Percentiles rank a stretch among this genome's conserved stretches.
phyloP scores from a whole-genome alignment of 805 yeast genomes.

The Saturnispora sekii region DNA sequence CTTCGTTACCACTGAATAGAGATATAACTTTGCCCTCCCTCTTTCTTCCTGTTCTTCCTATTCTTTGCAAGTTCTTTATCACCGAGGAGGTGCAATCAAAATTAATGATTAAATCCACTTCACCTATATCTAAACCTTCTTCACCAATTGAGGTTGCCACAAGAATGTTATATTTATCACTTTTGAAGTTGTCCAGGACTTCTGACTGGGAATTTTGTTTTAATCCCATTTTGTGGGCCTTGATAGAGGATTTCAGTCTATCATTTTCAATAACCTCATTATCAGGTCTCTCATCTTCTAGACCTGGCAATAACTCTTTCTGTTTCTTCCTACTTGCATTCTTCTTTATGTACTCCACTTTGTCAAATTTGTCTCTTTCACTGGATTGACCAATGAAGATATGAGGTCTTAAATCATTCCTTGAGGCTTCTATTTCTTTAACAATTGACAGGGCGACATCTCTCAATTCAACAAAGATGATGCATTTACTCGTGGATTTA shows the following conservation, averaged over 20 bases:
- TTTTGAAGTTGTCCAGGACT: slow-evolving; percentile 61
- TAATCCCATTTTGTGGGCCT: slow-evolving; percentile 80
- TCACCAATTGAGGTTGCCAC: slow-evolving; percentile 98
- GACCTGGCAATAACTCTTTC: not conserved
- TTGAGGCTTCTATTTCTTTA: slow-evolving; percentile 33
- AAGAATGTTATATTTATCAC: slow-evolving; percentile 64
- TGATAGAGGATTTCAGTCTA: slow-evolving; percentile 56
- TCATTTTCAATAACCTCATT: slow-evolving; percentile 13
- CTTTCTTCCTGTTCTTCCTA: slow-evolving; percentile 98
- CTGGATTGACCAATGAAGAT: slow-evolving; percentile 89
- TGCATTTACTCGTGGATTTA: slow-evolving; percentile 36
- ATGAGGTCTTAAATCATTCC: slow-evolving; percentile 49
- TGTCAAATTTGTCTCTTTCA: slow-evolving; percentile 62
- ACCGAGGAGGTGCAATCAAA: slow-evolving; percentile 92
- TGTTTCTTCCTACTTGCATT: slow-evolving; percentile 26
- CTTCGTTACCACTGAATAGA: slow-evolving; percentile 69
- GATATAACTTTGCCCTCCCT: slow-evolving; percentile 77
- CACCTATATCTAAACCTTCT: slow-evolving; percentile 97
- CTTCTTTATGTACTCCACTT: slow-evolving; percentile 28
- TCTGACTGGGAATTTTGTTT: slow-evolving; percentile 80
- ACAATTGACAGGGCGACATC: slow-evolving; percentile 87
- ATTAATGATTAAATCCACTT: slow-evolving; percentile 88
- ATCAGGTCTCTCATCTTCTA: not conserved
- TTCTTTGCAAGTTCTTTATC: slow-evolving; percentile 84
- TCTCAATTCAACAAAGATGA: slow-evolving; percentile 80